phyloP scores from a whole-genome alignment of 805 yeast species.

The Ogataea dorogensis region DNA sequence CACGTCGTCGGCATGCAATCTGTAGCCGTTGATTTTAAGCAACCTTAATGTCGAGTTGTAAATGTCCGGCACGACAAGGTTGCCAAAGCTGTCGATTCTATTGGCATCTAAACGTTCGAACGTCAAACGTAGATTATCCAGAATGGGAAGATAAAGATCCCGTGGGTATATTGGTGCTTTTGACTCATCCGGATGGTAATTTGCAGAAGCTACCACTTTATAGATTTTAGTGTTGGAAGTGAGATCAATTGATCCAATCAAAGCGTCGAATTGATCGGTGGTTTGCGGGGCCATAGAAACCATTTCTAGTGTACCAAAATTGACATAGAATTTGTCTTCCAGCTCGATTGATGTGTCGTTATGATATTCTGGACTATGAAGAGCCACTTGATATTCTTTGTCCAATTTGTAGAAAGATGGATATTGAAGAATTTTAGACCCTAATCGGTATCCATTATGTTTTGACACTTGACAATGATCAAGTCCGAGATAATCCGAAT shows the following conservation, averaged over 20 bases:
- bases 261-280: conserved; percentile 14
- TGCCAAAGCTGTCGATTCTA: conserved; percentile 40
- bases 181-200: neutral
- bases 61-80: conserved; percentile 26
- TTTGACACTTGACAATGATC: conserved; percentile 15
- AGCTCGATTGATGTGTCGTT: conserved; percentile 31
- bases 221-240: conserved; percentile 10
- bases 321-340: conserved; percentile 31
- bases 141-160: conserved; percentile 40
- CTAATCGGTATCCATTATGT: conserved; percentile 15
- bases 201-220: conserved; percentile 8
- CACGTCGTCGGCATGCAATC: conserved; percentile 15
- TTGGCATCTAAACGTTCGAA: conserved; percentile 46
- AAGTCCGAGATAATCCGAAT: conserved; percentile 22
- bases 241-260: conserved; percentile 16
- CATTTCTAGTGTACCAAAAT: conserved; percentile 23
- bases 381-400: conserved; percentile 36
- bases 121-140: conserved; percentile 43
- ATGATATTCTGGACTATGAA: conserved; percentile 43
- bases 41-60: conserved; percentile 24
- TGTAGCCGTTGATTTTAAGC: conserved; percentile 28
- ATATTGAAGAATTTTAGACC: conserved; percentile 41
- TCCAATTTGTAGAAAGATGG: conserved; percentile 46
- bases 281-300: conserved; percentile 10
- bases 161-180: conserved; percentile 16